Conservation (phyloP, 169 alveolate species). For the Eimeria falciformis region DNA sequence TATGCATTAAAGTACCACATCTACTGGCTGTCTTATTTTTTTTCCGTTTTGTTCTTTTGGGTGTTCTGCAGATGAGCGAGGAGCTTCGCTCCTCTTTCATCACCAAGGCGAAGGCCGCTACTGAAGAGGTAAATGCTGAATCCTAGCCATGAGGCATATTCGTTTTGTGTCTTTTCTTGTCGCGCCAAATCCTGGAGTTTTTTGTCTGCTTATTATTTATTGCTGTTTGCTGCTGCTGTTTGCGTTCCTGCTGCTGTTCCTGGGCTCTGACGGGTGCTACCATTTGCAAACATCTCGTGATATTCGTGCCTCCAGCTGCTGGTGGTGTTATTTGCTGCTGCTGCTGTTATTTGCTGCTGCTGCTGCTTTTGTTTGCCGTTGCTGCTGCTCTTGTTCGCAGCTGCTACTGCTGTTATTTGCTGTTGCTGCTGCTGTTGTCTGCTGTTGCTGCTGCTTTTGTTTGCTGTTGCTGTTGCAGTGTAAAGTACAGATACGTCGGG, state of each 20-base stretch:
- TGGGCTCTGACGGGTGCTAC: not conserved
- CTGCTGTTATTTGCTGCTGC: not conserved
- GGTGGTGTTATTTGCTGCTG: not conserved
- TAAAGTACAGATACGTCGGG: conserved; percentile 58
- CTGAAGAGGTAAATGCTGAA: conserved; percentile 34
- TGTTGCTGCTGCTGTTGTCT: too few species aligned
- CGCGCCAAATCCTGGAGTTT: not conserved
- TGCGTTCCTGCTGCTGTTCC: not conserved
- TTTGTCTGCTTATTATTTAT: not conserved
- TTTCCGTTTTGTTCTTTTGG: too few species aligned
- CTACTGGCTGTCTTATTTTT: too few species aligned
- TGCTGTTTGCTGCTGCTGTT: not conserved
- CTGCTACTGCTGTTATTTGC: not conserved
- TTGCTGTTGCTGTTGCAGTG: conserved; percentile 51
- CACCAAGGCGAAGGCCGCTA: conserved; percentile 39
- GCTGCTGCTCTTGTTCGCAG: not conserved
- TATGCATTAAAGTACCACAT: too few species aligned
- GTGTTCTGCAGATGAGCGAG: conserved; percentile 41
- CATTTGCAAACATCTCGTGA: not conserved
- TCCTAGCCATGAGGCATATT: not conserved
- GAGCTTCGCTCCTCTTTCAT: conserved; percentile 44
- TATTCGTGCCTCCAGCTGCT: not conserved
- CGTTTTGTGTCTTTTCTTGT: too few species aligned
- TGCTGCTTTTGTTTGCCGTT: not conserved
- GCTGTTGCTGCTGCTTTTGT: conserved; percentile 1